Evolutionary conservation across 2,329 filamentous ascomycete genomes (phyloP), one percentile per base, ranked within the genome.

Genomic region (Penicillium capsulatum): DNA sequence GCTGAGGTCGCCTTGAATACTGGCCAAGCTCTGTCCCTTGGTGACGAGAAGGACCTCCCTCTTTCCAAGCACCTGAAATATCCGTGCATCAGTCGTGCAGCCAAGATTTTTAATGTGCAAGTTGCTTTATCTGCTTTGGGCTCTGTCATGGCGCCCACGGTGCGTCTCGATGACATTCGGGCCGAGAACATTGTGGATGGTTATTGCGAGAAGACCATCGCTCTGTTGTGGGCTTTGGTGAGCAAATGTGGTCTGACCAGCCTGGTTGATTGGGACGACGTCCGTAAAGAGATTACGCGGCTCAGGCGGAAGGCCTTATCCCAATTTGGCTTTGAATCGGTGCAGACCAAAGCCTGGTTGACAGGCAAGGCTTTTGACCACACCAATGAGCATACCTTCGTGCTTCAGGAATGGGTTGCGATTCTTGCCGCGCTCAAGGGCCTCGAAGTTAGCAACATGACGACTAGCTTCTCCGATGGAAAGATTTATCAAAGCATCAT

Each of bases 131-230:
- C 68, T 34, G 75, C 77, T 2, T 60, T 83, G 9, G 55, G 60
- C n/a, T 62, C 61, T 8, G 61, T 72, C 6, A 59, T 57, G 8
- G 68, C 69, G 2, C 60, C 71, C 9, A 63, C 58, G 3, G 52
- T 58, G 9, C 65, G 73, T 9, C 56, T 69, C 4, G 58, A 63
- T 15, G 64, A 67, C 22, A 61, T 80, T 24, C 68, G 61, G 10
- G 70, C 79, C 0, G 73, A 76, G 27, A 76, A 83, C 38, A 74
- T 83, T 32, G 77, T 83, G 5, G 73, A 82, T 48, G 80, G 80
- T 2, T 77, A 81, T 50, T 73, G 80, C 7, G 79, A 83, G 52
- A 81, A 78, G 59, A 83, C 79, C 0, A 66, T 83, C 31, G 72
- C 70, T 4, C 64, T 83, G 7, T 65, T 84, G 4, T 82, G 79